Base-by-base conservation (phyloP, 1,139 yeast genomes). In the Pichia sp. region DNA sequence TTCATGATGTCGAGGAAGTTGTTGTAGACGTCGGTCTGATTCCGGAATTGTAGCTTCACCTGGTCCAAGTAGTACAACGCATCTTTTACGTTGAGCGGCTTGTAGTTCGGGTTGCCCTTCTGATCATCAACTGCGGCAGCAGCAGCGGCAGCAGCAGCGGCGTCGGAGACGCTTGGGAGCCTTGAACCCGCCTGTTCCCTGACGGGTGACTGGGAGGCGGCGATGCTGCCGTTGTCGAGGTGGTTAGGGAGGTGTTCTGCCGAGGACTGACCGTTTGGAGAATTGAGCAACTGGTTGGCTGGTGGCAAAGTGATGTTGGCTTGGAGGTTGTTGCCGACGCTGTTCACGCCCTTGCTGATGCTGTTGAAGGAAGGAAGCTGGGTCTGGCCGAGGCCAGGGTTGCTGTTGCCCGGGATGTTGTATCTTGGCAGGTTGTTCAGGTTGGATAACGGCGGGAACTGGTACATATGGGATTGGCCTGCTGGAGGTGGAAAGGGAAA, bases 1-100 rank as follows among this genome's bases (percentile, higher is more conserved):
- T 93, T 93, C 99, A 93, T 93, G 60, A 93, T 93, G 69, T 95
- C 99, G 67, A 93, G 79, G 67, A 93, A 93, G 69, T 89, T 92
- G 70, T 93, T 95, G 75, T 95, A 93, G 51, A 95, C 97, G 67
- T 92, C 97, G 0, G 98, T 96, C 72, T 93, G 95, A 62, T 84
- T 81, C 70, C 82, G 87, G 71, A 93, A 93, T 70, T 92, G 98
- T 54, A 87, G 82, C 70, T 95, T 95, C 58, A 93, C 99, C 72
- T 90, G 97, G 69, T 95, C 99, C 64, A 93, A 79, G 68, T 95
- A 93, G 10, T 97, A 85, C 61, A 93, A 77, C 2, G 99, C 99
- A 71, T 93, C 99, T 67, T 90, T 90, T 52, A 95, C 98, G 66
- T 93, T 95, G 64, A 93, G 76, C 2, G 97, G 97, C 62, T 97